Conservation (phyloP, 129 eudicot genomes). For the Lonicera japonica region DNA sequence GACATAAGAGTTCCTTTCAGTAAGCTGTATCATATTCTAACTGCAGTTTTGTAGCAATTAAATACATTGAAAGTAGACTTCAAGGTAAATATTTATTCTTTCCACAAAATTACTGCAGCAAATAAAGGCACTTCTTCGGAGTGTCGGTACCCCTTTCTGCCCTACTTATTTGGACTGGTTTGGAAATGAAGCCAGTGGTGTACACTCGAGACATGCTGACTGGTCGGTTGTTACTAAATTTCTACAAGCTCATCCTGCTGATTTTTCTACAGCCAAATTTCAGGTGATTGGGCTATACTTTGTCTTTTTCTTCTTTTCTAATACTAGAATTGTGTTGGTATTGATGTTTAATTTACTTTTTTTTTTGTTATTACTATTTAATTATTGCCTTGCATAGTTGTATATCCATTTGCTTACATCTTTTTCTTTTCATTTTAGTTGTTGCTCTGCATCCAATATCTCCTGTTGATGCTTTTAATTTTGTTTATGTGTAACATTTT, state of each 20-base stretch:
- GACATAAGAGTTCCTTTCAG: slow-evolving; percentile 1
- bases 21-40: neutral
- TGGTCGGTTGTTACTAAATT: slow-evolving; percentile 63
- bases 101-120: too few relatives aligned
- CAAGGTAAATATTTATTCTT: too few relatives aligned
- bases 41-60: slow-evolving; percentile 5
- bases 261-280: slow-evolving; percentile 64
- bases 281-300: slow-evolving; percentile 45
- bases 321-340: slow-evolving; percentile 45
- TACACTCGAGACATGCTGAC: slow-evolving; percentile 61
- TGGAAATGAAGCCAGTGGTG: slow-evolving; percentile 50
- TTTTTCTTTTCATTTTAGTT: too few relatives aligned
- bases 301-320: neutral
- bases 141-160: slow-evolving; percentile 74
- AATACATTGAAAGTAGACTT: neutral
- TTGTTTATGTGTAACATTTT: neutral
- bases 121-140: slow-evolving; percentile 85
- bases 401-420: too few relatives aligned
- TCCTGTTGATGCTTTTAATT: too few relatives aligned
- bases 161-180: slow-evolving; percentile 81
- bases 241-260: slow-evolving; percentile 74
- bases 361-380: neutral
- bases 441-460: too few relatives aligned
- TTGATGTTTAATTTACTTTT: slow-evolving; percentile 39
- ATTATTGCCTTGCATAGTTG: too few relatives aligned